Evolutionary conservation across 805 yeast genomes (phyloP).

Genomic region (Alloascoidea africana): DNA sequence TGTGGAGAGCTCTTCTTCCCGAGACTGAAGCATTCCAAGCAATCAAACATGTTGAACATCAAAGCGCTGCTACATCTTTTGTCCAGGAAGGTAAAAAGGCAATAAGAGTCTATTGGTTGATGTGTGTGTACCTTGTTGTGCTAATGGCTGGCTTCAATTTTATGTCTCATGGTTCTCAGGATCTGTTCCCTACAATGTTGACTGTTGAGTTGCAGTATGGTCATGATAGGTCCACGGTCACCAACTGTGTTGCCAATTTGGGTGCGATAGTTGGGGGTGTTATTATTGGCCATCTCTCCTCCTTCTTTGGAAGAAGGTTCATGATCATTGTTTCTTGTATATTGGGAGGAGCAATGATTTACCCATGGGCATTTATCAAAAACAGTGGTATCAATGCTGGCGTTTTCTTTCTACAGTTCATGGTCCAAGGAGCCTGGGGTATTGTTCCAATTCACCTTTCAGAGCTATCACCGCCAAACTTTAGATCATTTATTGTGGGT

Average conservation of each 20-base stretch:
- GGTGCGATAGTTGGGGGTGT: constrained; percentile 61
- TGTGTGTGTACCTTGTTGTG: constrained; percentile 38
- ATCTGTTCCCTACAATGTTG: constrained; percentile 51
- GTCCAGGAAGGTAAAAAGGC: constrained; percentile 20
- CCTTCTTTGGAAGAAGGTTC: constrained; percentile 44
- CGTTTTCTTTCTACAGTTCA: constrained; percentile 46
- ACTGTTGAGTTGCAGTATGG: constrained; percentile 33
- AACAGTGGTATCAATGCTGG: constrained; percentile 39
- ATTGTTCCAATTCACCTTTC: constrained; percentile 50
- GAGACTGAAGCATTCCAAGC: constrained; percentile 40
- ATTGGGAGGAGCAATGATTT: constrained; percentile 42
- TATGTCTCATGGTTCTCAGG: constrained; percentile 65
- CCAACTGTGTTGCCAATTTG: constrained; percentile 45
- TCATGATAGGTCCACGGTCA: constrained; percentile 35
- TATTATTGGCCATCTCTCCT: constrained; percentile 39
- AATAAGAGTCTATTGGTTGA: constrained; percentile 40
- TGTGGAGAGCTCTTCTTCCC: constrained; percentile 42
- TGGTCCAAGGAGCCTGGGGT: constrained; percentile 67
- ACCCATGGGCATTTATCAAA: constrained; percentile 41
- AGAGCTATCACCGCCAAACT: constrained; percentile 51
- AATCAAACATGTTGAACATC: constrained; percentile 12
- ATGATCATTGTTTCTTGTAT: constrained; percentile 34
- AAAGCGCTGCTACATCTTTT: constrained; percentile 1
- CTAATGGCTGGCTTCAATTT: constrained; percentile 60
- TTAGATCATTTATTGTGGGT: constrained; percentile 47